These are phyloP conservation scores for Fusarium siculi DNA, from an alignment of 2,329 filamentous ascomycete genomes.

Conservation along the genomic window DNA sequence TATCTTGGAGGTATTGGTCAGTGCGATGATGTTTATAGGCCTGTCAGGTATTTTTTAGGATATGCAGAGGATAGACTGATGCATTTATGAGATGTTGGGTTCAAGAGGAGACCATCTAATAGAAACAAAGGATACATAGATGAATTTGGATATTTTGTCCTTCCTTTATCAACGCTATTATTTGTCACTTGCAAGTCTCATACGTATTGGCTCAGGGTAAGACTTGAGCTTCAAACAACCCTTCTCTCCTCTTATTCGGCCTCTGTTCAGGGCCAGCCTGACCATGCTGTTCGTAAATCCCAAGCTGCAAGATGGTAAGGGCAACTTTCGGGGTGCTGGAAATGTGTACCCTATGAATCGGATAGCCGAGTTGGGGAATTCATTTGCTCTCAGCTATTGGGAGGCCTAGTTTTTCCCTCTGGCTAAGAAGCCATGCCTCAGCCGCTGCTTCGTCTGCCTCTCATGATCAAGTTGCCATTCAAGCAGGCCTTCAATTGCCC, in stretches of 20 bases:
- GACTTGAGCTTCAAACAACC: neutral
- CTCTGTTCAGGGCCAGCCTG: neutral
- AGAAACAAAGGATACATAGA: neutral
- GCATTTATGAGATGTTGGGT: neutral
- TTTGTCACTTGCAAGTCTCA: neutral
- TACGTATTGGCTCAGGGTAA: neutral
- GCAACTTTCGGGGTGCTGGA: too few species aligned
- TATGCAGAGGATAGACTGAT: neutral
- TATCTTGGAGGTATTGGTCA: slow-evolving; percentile 45
- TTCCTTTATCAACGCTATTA: too few species aligned
- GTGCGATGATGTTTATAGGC: slow-evolving; percentile 15
- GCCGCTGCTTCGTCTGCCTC: neutral
- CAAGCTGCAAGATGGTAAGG: too few species aligned
- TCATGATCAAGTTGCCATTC: neutral
- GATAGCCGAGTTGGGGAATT: too few species aligned
- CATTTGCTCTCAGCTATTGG: too few species aligned
- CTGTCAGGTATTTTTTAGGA: neutral
- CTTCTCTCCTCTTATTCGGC: neutral
- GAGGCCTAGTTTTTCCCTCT: neutral
- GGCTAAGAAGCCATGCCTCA: neutral
- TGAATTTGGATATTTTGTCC: neutral
- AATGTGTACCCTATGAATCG: too few species aligned
- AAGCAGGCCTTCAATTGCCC: neutral
- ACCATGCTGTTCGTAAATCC: too few species aligned
- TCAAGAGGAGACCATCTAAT: neutral